Percentiles rank a stretch among this genome's conserved stretches.
Conservation (phyloP, 2,329 filamentous ascomycete species). For the Exophiala oligosperma region DNA sequence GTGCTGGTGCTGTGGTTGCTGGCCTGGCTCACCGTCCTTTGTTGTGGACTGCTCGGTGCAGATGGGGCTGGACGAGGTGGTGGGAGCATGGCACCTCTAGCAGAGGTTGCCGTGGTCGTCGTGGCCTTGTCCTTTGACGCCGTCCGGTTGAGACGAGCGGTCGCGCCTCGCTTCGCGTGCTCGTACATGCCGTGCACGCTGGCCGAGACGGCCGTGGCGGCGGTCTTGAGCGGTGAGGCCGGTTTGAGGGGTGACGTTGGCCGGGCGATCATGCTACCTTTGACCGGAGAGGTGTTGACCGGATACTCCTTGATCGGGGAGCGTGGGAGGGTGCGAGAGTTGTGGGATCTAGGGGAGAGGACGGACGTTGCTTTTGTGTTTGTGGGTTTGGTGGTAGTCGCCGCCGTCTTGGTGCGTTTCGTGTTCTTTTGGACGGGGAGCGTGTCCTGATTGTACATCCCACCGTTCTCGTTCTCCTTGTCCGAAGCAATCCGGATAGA, state of each 20-base stretch:
- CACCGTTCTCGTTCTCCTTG: slow-evolving; percentile 68
- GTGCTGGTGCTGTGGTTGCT: slow-evolving; percentile 23
- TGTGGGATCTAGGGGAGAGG: slow-evolving; percentile 79
- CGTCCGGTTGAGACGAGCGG: slow-evolving; percentile 25
- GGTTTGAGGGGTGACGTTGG: slow-evolving; percentile 46
- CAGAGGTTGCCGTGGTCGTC: not conserved
- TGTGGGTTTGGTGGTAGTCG: slow-evolving; percentile 39
- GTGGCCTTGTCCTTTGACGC: slow-evolving; percentile 27
- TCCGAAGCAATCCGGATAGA: slow-evolving; percentile 47
- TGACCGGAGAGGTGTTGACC: slow-evolving; percentile 34
- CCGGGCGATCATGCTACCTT: slow-evolving; percentile 53
- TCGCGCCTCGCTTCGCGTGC: slow-evolving; percentile 27
- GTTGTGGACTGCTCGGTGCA: slow-evolving; percentile 20
- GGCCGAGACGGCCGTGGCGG: slow-evolving; percentile 43
- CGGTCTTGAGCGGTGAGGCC: slow-evolving; percentile 40
- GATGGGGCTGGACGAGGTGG: slow-evolving; percentile 23
- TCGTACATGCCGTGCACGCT: slow-evolving; percentile 26
- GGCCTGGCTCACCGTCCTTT: slow-evolving; percentile 23
- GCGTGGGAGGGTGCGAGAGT: slow-evolving; percentile 67
- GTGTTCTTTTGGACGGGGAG: slow-evolving; percentile 70
- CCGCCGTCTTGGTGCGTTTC: slow-evolving; percentile 36
- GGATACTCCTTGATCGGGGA: slow-evolving; percentile 51
- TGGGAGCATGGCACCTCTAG: slow-evolving; percentile 28
- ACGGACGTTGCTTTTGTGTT: slow-evolving; percentile 55
- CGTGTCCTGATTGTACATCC: slow-evolving; percentile 38